A percentile compares a stretch with the other conserved stretches of the same genome.
phyloP scores from a whole-genome alignment of 768 basidiomycete genomes.

The Leccinum olivaceopallidum region DNA sequence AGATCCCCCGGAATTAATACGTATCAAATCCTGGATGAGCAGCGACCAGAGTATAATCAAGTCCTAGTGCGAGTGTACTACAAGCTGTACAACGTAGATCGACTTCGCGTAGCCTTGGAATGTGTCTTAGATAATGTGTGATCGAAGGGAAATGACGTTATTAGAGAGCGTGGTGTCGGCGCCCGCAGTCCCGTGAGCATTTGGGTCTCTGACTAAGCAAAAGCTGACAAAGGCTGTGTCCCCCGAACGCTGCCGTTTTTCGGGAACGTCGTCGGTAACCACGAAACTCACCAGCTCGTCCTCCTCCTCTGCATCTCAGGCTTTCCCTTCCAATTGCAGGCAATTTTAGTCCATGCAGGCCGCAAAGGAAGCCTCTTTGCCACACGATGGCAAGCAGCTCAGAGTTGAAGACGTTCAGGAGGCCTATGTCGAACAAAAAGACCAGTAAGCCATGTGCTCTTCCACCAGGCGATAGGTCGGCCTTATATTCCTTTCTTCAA shows the following conservation, averaged over 20 bases:
- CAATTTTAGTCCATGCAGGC: constrained; percentile 16
- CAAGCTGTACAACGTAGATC: constrained; percentile 23
- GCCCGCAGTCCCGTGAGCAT: background rate
- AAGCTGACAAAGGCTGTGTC: constrained; percentile 10
- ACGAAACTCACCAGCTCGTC: background rate
- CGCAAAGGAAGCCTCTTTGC: constrained; percentile 15
- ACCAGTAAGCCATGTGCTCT: constrained; percentile 52
- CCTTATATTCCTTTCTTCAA: constrained; percentile 5
- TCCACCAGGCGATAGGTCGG: background rate
- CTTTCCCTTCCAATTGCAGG: constrained; percentile 6
- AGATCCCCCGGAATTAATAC: constrained; percentile 37
- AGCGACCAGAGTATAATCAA: constrained; percentile 51
- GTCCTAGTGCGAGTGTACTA: constrained; percentile 49
- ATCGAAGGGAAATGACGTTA: too few relatives aligned
- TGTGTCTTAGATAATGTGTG: too few relatives aligned
- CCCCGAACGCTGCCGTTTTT: background rate
- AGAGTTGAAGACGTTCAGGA: constrained; percentile 75
- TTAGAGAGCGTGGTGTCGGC: too few relatives aligned
- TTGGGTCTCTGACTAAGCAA: constrained; percentile 20
- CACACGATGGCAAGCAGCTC: constrained; percentile 31
- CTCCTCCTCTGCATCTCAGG: constrained; percentile 1
- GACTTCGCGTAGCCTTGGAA: too few relatives aligned
- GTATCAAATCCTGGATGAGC: constrained; percentile 50
- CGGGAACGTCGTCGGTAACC: background rate
- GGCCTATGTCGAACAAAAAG: constrained; percentile 72